These are phyloP conservation scores for Blastobotrys indianensis DNA, from an alignment of 1,139 yeast genomes.

Conservation along the genomic window DNA sequence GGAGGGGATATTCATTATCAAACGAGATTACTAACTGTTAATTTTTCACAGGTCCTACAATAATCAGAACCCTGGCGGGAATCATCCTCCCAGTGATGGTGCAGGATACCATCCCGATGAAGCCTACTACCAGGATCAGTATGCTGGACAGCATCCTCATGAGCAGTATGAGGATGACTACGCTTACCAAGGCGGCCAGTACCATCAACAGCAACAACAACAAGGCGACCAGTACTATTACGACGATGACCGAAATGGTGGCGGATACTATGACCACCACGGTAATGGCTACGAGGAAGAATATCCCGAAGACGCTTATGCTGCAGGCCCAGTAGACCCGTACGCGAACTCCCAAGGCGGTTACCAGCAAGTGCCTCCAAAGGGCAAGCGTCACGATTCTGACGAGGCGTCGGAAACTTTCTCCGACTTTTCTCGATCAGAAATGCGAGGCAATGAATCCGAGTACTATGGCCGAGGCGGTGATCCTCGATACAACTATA, in stretches of 20 bases:
- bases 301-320: conserved; percentile 34
- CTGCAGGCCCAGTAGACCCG: conserved; percentile 32
- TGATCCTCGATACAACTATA: conserved; percentile 25
- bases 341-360: conserved; percentile 27
- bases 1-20: no score
- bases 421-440: conserved; percentile 41
- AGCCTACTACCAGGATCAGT: conserved; percentile 35
- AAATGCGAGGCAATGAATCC: conserved; percentile 35
- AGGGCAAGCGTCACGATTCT: conserved; percentile 29
- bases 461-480: conserved; percentile 38
- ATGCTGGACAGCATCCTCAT: conserved; percentile 22
- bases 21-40: neutral
- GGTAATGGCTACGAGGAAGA: conserved; percentile 30
- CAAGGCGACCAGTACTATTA: conserved; percentile 23
- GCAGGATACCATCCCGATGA: conserved; percentile 19
- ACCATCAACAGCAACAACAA: conserved; percentile 29
- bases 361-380: conserved; percentile 25
- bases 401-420: conserved; percentile 40
- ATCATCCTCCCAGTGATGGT: neutral
- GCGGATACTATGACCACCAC: conserved; percentile 27
- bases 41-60: neutral
- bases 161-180: conserved; percentile 28
- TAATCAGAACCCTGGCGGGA: conserved; percentile 7
- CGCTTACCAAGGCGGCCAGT: conserved; percentile 25
- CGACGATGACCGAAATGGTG: conserved; percentile 19